These are phyloP conservation scores for Saturnispora zaruensis DNA, from an alignment of 805 yeast species.

Conservation along the genomic window DNA sequence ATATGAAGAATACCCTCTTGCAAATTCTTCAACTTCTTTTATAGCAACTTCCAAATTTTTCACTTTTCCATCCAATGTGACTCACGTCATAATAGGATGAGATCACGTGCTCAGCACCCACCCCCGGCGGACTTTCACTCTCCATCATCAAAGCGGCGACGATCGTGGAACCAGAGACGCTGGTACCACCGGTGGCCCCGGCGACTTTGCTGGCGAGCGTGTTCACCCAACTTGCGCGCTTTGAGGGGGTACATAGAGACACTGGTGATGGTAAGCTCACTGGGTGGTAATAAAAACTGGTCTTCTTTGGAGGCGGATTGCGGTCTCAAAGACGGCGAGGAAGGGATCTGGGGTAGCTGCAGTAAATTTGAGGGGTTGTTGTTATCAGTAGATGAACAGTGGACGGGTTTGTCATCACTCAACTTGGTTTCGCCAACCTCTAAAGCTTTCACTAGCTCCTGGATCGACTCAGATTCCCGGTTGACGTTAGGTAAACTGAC, in stretches of 20 bases:
- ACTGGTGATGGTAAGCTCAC: background rate
- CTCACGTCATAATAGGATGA: background rate
- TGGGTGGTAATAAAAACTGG: background rate
- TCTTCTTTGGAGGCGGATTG: background rate
- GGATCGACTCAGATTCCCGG: background rate
- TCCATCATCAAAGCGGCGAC: background rate
- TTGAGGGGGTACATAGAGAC: background rate
- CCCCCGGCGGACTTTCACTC: background rate
- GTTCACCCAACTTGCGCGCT: background rate
- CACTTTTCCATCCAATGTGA: background rate
- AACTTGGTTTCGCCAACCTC: background rate
- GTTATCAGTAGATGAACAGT: background rate
- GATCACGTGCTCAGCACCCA: conserved; percentile 1
- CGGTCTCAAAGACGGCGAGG: background rate
- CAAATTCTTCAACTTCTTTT: background rate
- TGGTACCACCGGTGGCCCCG: background rate
- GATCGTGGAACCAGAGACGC: background rate
- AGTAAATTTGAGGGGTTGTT: background rate
- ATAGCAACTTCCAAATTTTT: background rate
- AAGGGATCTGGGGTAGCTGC: background rate
- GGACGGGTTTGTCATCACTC: background rate
- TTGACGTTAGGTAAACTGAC: background rate
- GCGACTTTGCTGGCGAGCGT: background rate
- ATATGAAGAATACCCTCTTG: background rate
- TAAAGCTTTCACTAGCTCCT: background rate